phyloP scores from a whole-genome alignment of 2,329 filamentous ascomycete genomes.

The Epichloe gansuensis region DNA sequence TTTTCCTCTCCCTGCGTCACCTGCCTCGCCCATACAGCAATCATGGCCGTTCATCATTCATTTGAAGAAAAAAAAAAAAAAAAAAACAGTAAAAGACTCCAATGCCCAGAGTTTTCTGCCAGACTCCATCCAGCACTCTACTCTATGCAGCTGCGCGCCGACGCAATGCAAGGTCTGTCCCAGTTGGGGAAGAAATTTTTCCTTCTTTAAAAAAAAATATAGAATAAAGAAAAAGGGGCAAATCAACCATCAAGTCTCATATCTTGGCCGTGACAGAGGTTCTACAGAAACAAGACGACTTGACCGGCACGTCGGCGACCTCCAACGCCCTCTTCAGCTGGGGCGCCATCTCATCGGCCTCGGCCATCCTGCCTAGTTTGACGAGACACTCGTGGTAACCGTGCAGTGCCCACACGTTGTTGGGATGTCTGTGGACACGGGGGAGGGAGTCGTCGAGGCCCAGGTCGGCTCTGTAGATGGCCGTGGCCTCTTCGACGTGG shows the following conservation, averaged over 20 bases:
- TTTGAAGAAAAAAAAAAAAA: too few relatives aligned
- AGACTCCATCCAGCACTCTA: too few relatives aligned
- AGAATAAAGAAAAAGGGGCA: background rate
- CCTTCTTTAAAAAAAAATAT: too few relatives aligned
- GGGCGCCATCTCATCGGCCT: constrained; percentile 23
- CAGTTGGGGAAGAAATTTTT: too few relatives aligned
- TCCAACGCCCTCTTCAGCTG: constrained; percentile 38
- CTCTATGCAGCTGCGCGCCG: too few relatives aligned
- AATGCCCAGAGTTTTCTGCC: too few relatives aligned
- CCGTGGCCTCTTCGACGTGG: constrained; percentile 39
- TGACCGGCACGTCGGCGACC: constrained; percentile 47
- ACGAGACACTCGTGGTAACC: constrained; percentile 59
- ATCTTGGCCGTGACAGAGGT: constrained; percentile 10
- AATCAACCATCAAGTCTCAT: background rate
- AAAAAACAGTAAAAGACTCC: too few relatives aligned
- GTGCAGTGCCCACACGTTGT: constrained; percentile 65
- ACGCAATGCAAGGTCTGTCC: too few relatives aligned
- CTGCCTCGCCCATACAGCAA: too few relatives aligned
- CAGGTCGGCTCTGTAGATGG: constrained; percentile 47
- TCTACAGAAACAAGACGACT: constrained; percentile 18
- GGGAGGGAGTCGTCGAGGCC: constrained; percentile 48
- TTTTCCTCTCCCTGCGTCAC: too few relatives aligned
- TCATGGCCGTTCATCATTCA: too few relatives aligned
- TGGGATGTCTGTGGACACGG: constrained; percentile 51
- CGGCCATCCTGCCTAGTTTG: constrained; percentile 29